Conservation (phyloP, 78 protist species). For the Dictyostelium citrinum region DNA sequence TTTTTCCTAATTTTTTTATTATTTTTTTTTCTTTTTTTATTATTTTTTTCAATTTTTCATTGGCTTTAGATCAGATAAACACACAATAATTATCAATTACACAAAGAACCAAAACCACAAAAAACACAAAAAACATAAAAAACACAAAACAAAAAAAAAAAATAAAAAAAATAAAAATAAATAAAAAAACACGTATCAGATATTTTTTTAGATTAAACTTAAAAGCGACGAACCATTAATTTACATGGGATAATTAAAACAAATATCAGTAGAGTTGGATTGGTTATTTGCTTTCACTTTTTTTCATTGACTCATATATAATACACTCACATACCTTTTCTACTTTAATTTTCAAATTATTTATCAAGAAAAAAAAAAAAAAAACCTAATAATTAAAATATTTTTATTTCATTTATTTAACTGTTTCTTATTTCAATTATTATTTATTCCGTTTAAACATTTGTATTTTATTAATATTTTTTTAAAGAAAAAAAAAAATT, state of each 20-base stretch:
- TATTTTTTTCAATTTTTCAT: not conserved
- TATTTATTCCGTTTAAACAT: not conserved
- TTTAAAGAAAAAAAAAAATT: too few relatives aligned
- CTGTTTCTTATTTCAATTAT: not conserved
- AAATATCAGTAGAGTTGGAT: not conserved
- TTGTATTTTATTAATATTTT: too few relatives aligned
- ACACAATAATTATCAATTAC: not conserved
- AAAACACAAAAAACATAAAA: not conserved
- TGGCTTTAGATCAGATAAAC: not conserved
- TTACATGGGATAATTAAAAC: not conserved
- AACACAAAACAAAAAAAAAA: not conserved
- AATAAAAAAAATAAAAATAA: too few relatives aligned
- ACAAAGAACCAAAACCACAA: not conserved
- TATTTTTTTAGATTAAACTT: not conserved
- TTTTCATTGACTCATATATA: not conserved
- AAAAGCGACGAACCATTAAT: not conserved
- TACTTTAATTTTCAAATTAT: not conserved
- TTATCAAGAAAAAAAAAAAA: not conserved
- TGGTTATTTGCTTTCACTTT: not conserved
- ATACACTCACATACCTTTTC: not conserved
- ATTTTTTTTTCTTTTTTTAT: not conserved
- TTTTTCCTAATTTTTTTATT: not conserved
- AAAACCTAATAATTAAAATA: too few relatives aligned
- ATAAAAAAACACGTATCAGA: not conserved
- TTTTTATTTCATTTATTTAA: not conserved